Percentiles rank a stretch among this genome's conserved stretches.
Conservation (phyloP, 108 stramenopile genomes). For the Pelagomonas calceolata region DNA sequence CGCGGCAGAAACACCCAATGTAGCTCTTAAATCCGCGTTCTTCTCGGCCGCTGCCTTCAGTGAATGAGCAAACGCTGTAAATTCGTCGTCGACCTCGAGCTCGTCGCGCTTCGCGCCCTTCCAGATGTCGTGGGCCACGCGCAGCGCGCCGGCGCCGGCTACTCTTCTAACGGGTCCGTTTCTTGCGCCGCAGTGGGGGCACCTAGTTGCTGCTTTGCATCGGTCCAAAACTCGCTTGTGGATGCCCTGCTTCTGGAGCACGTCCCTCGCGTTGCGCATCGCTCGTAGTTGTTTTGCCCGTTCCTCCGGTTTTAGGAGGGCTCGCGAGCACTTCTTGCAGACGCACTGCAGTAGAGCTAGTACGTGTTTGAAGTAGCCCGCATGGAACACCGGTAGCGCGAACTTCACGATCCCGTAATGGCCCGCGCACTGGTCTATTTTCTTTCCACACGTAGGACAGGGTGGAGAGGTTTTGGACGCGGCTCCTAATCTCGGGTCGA, state of each 20-base stretch:
- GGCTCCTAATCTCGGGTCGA: slow-evolving; percentile 88
- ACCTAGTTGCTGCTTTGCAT: slow-evolving; percentile 74
- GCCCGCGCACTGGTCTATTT: slow-evolving; percentile 80
- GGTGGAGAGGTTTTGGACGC: slow-evolving; percentile 69
- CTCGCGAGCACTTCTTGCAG: slow-evolving; percentile 89
- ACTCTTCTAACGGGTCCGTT: slow-evolving; percentile 94
- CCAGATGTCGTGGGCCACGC: slow-evolving; percentile 76
- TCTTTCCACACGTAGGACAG: slow-evolving; percentile 85
- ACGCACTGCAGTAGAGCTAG: slow-evolving; percentile 80
- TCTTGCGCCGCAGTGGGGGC: slow-evolving; percentile 71
- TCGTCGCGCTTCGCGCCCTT: slow-evolving; percentile 1
- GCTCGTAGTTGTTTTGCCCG: slow-evolving; percentile 37
- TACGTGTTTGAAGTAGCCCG: slow-evolving; percentile 90
- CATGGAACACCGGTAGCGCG: slow-evolving; percentile 87
- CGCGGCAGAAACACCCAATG: too few relatives aligned
- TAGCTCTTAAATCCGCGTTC: too few relatives aligned
- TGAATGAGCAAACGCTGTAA: background rate
- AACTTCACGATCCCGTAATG: slow-evolving; percentile 89
- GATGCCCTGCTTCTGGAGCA: slow-evolving; percentile 50
- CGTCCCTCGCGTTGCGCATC: slow-evolving; percentile 71
- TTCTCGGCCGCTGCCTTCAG: too few relatives aligned
- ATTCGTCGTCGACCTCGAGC: slow-evolving; percentile 3
- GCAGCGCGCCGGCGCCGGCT: slow-evolving; percentile 74
- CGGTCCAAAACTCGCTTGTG: slow-evolving; percentile 71
- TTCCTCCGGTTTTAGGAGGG: slow-evolving; percentile 43